Evolutionary conservation across 768 basidiomycete species (phyloP).

Genomic region (Mycena polygramma): DNA sequence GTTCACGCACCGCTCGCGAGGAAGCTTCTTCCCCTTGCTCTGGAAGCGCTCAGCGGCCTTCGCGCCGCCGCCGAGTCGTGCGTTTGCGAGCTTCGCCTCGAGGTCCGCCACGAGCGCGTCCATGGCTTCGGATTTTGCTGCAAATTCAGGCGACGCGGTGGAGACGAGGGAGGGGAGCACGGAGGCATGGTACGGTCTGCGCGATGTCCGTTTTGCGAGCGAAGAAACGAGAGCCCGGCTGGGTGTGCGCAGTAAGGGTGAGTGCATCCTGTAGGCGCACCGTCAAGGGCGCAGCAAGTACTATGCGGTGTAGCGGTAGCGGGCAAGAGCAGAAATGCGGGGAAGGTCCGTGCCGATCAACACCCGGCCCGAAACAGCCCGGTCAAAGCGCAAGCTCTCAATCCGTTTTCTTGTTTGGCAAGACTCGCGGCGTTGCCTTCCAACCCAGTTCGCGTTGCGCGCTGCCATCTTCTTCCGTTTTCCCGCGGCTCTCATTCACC

Average conservation of each 20-base stretch:
- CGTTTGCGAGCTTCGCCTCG: constrained; percentile 68
- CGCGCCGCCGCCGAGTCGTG: constrained; percentile 78
- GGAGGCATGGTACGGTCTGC: constrained; percentile 73
- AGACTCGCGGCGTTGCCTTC: too few species aligned
- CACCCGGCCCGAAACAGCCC: constrained; percentile 6
- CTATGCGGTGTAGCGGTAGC: neutral
- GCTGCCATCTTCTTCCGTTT: too few species aligned
- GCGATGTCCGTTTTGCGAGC: constrained; percentile 24
- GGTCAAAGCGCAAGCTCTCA: constrained; percentile 13
- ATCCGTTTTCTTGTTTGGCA: too few species aligned
- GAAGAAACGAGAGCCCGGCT: constrained; percentile 8
- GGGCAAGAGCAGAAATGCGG: constrained; percentile 7
- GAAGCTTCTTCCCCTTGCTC: constrained; percentile 84
- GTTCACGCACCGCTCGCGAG: constrained; percentile 79
- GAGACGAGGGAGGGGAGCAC: constrained; percentile 82
- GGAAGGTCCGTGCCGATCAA: constrained; percentile 32
- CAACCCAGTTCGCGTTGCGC: too few species aligned
- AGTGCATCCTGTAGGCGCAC: constrained; percentile 8
- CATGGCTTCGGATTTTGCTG: constrained; percentile 76
- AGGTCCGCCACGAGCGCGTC: constrained; percentile 74
- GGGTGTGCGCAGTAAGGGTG: constrained; percentile 12
- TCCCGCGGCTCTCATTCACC: too few species aligned
- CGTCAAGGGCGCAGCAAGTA: neutral
- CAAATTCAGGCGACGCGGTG: constrained; percentile 78
- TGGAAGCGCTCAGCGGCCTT: constrained; percentile 83